phyloP scores from a whole-genome alignment of 169 alveolate species.

The Plasmodium fragile region DNA sequence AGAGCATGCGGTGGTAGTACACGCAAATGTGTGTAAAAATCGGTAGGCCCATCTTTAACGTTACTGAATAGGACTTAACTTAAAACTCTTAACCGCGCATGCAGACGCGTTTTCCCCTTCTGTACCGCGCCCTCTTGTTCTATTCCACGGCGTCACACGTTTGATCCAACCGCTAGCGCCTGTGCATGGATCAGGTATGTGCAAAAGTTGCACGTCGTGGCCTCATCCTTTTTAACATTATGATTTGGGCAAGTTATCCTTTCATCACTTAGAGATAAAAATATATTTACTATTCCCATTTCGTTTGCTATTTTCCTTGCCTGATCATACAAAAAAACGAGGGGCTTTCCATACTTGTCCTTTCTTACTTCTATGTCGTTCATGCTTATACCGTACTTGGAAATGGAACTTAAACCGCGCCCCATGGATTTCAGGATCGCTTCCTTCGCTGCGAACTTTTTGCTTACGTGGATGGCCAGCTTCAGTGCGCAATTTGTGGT shows the following conservation, averaged over 20 bases:
- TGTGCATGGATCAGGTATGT: constrained; percentile 61
- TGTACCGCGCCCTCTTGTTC: too few species aligned
- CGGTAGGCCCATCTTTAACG: not conserved
- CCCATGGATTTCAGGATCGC: constrained; percentile 63
- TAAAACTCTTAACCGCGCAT: not conserved
- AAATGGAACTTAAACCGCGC: constrained; percentile 60
- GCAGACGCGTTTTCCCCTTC: not conserved
- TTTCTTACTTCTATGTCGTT: constrained; percentile 66
- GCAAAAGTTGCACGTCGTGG: not conserved
- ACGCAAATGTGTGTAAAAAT: not conserved
- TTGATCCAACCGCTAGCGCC: constrained; percentile 58
- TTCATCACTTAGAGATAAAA: constrained; percentile 65
- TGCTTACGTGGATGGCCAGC: constrained; percentile 54
- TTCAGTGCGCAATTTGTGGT: not conserved
- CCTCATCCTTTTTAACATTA: not conserved
- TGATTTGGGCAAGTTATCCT: constrained; percentile 15
- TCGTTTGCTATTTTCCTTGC: constrained; percentile 42
- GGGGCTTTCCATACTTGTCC: constrained; percentile 72
- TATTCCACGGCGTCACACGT: not conserved
- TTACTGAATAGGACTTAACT: not conserved
- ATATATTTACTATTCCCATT: constrained; percentile 64
- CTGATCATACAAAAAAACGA: constrained; percentile 45
- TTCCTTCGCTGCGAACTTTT: constrained; percentile 68
- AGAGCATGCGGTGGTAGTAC: not conserved
- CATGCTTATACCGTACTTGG: constrained; percentile 72